Evolutionary conservation across 1,284 basidiomycete genomes (phyloP).

Genomic region (Apiotrichum domesticum): DNA sequence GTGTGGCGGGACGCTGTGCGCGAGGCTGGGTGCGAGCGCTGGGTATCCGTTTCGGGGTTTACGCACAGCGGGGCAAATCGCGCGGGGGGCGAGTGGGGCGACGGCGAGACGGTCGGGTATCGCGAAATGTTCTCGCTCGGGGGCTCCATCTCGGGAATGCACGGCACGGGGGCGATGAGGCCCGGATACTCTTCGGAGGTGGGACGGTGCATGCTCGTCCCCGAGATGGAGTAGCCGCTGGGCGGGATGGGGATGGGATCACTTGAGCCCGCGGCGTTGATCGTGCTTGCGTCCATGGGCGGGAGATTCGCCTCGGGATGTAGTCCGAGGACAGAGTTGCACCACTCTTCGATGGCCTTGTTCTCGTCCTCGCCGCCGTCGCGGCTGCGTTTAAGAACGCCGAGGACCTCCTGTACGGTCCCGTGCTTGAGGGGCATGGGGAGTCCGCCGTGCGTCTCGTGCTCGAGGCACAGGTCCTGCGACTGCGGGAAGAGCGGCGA

Average conservation of each 20-base stretch:
- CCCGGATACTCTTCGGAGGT: too few species aligned
- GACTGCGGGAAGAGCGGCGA: neutral
- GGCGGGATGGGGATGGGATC: too few species aligned
- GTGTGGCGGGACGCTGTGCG: neutral
- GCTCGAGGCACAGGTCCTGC: neutral
- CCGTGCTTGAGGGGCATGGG: constrained; percentile 1
- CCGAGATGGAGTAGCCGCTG: too few species aligned
- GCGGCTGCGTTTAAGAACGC: neutral
- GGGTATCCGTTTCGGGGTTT: neutral
- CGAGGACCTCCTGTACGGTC: neutral
- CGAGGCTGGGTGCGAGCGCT: neutral
- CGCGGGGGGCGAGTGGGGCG: neutral
- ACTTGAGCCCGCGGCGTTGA: too few species aligned
- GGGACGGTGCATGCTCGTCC: too few species aligned
- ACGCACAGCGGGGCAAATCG: neutral
- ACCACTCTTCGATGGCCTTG: neutral
- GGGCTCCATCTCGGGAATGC: neutral
- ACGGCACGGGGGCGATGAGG: neutral
- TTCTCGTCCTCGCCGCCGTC: too few species aligned
- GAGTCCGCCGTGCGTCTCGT: constrained; percentile 1
- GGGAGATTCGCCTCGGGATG: neutral
- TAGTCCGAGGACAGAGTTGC: neutral
- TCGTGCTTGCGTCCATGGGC: too few species aligned
- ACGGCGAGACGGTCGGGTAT: neutral
- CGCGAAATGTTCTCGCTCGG: neutral